Base-by-base conservation (phyloP, 805 yeast species). In the Priceomyces fermenticarens region DNA sequence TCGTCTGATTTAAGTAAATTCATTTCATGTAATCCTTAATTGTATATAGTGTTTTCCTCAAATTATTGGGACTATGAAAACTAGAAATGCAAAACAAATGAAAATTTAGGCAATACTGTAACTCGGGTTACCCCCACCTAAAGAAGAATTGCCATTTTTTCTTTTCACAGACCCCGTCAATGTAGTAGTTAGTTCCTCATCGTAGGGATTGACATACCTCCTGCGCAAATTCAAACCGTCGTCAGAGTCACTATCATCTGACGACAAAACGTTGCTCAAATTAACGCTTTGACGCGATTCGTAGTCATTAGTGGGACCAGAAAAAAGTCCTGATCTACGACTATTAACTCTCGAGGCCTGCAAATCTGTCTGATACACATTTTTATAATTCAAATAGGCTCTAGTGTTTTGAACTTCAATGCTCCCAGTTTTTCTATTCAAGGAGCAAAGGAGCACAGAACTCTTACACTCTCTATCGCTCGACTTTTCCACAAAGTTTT, bases 361-460 rank as follows among this genome's bases (percentile, higher is more conserved):
- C 3, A 30, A 15, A 32, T 45, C 47, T 17, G 33, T 15, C 15
- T 35, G 42, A 27, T 42, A 45, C 3, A 35, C 43, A 33, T 46
- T 44, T 27, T 48, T 54, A 39, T 47, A 53, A 29, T 57, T 58
- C 27, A 61, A 43, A 23, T 46, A 53, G 1, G 62, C 57, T n/a
- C 61, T 49, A 2, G 66, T 56, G 44, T 62, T 66, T 17, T 60
- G 61, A n/a, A 67, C 41, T 30, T 65, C 62, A 35, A 68, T 39
- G 7, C 47, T 40, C 0, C 73, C 72, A 4, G 63, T 53, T 40
- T 67, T 67, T 28, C 73, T 48, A 45, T 67, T 56, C 33, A 68
- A 42, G 1, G 71, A 65, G 35, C 73, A 63, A 13, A 67, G 41
- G 15, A 66, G 47, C 5, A 54, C 49, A 12, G 58, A 47, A 10